A percentile compares a stretch with the other conserved stretches of the same genome.
These are phyloP conservation scores for Melastoma malabathricum DNA, from an alignment of 345 rosid genomes.

Conservation along the genomic window DNA sequence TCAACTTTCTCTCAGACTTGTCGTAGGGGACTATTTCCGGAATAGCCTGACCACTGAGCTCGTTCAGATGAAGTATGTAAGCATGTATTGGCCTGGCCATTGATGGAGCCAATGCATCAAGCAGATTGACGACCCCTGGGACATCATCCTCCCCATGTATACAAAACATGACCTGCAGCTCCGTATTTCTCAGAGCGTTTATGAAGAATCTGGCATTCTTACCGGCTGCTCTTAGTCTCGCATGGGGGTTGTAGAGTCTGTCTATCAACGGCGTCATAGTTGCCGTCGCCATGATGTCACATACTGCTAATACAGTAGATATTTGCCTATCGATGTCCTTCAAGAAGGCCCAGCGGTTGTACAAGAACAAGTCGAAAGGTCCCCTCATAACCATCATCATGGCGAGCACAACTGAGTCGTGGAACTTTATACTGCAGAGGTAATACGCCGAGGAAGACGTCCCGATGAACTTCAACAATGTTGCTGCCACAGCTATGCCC, in stretches of 20 bases:
- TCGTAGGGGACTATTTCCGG: conserved; percentile 12
- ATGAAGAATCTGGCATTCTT: conserved; percentile 3
- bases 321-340: conserved; percentile 9
- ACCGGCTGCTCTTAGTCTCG: not conserved
- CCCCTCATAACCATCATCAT: conserved; percentile 18
- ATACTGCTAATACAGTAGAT: conserved; percentile 9
- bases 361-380: conserved; percentile 6
- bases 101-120: conserved; percentile 8
- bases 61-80: conserved; percentile 11
- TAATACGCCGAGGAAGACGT: conserved; percentile 8
- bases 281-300: conserved; percentile 12
- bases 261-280: conserved; percentile 8
- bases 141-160: conserved; percentile 11
- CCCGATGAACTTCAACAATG: conserved; percentile 5
- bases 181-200: not conserved
- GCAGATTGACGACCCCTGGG: conserved; percentile 10
- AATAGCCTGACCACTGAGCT: conserved; percentile 14
- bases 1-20: not conserved
- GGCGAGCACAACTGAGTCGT: conserved; percentile 9
- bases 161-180: conserved; percentile 14
- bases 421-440: conserved; percentile 2
- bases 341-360: conserved; percentile 3
- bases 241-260: conserved; percentile 5
- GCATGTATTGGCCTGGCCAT: conserved; percentile 5
- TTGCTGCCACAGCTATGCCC: not conserved